Conservation (phyloP, 495 filamentous ascomycete genomes). For the Parmelia sp. region DNA sequence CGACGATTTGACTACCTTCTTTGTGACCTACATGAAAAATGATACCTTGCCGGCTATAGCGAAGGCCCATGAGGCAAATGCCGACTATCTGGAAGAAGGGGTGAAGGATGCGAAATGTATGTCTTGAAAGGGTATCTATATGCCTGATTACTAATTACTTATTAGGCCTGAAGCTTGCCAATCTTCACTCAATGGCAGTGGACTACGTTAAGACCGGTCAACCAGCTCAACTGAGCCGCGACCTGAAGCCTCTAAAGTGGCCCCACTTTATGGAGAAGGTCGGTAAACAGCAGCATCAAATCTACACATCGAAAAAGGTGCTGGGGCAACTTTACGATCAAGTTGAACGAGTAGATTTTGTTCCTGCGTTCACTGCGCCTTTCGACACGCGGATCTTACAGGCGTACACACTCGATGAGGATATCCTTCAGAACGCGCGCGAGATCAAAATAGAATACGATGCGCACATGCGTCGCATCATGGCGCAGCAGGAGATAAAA, state of each 20-base stretch:
- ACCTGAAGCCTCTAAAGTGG: constrained; percentile 54
- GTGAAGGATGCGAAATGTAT: constrained; percentile 63
- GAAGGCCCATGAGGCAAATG: constrained; percentile 71
- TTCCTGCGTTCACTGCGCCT: constrained; percentile 56
- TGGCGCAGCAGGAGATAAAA: constrained; percentile 76
- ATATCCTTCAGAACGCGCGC: constrained; percentile 51
- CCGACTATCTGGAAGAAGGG: constrained; percentile 57
- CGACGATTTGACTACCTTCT: constrained; percentile 72
- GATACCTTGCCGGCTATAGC: constrained; percentile 76
- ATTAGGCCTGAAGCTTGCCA: constrained; percentile 59
- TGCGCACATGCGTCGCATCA: constrained; percentile 63
- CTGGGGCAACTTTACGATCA: constrained; percentile 80
- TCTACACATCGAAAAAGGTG: constrained; percentile 63
- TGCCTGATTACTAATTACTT: constrained; percentile 5
- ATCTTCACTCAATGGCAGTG: constrained; percentile 82
- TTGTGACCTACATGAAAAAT: constrained; percentile 90
- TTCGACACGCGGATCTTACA: constrained; percentile 77
- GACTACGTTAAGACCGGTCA: constrained; percentile 90
- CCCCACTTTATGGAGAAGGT: constrained; percentile 92
- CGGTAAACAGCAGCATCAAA: constrained; percentile 39
- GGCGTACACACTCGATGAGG: constrained; percentile 48
- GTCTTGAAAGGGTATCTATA: constrained; percentile 10
- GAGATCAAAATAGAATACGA: constrained; percentile 74
- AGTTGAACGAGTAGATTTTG: constrained; percentile 61
- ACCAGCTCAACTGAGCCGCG: constrained; percentile 58